A percentile compares a stretch with the other conserved stretches of the same genome.
These are phyloP conservation scores for Cladorrhinum samala DNA, from an alignment of 495 filamentous ascomycete genomes.

Conservation along the genomic window DNA sequence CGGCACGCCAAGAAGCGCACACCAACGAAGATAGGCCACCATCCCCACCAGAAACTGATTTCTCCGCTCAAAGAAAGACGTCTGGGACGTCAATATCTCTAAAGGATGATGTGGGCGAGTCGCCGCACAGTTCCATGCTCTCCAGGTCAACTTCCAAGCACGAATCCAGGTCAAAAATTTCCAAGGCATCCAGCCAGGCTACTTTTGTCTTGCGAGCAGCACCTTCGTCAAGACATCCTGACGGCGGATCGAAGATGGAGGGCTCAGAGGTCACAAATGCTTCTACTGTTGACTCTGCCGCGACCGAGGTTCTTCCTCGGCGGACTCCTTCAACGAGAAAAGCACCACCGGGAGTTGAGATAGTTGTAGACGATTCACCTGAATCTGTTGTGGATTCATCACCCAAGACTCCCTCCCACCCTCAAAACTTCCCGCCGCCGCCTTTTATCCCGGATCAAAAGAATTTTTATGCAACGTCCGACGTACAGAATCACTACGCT, in stretches of 20 bases:
- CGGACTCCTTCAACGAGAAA: conserved; percentile 37
- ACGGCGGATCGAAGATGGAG: neutral
- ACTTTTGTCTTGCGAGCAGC: conserved; percentile 27
- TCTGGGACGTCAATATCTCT: conserved; percentile 29
- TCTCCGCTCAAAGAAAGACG: conserved; percentile 41
- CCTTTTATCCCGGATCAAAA: conserved; percentile 31
- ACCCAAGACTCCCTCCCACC: conserved; percentile 51
- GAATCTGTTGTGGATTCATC: conserved; percentile 49
- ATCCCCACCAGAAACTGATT: conserved; percentile 51
- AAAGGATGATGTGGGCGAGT: conserved; percentile 32
- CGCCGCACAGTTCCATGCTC: conserved; percentile 33
- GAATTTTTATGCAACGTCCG: conserved; percentile 18
- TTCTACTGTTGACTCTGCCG: conserved; percentile 32
- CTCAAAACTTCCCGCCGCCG: conserved; percentile 42
- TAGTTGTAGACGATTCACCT: conserved; percentile 35
- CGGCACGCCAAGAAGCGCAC: conserved; percentile 26
- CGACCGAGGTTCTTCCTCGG: conserved; percentile 61
- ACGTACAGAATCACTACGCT: conserved; percentile 35
- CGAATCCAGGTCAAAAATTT: conserved; percentile 43
- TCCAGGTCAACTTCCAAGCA: conserved; percentile 40
- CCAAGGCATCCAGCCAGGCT: conserved; percentile 42
- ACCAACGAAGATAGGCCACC: conserved; percentile 45
- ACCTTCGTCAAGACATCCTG: conserved; percentile 14
- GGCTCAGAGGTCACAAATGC: conserved; percentile 17
- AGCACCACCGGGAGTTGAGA: conserved; percentile 27